Evolutionary conservation across 352 stramenopile species (phyloP), one percentile per base, ranked within the genome.

Genomic region (Elongisporangium anandrum): DNA sequence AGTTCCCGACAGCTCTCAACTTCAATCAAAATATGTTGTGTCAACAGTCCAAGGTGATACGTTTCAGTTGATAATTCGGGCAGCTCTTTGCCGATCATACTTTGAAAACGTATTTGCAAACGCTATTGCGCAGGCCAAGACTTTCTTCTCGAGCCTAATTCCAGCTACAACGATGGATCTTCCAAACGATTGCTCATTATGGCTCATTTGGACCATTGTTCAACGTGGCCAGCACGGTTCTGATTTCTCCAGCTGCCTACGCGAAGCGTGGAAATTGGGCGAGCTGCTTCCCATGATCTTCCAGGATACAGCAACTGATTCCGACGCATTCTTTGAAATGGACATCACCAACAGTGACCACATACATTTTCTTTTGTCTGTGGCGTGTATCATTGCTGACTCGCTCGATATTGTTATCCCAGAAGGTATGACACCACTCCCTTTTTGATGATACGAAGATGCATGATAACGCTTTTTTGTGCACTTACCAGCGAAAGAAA

Each of bases 341-440:
- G 51, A 75, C 34, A 4, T 52, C 0, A 13, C 53, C 9, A 57
- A 69, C n/a, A 20, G 49, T 0, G 57, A 73, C 8, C 63, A 75
- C 2, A n/a, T 57, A n/a, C 61, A 69, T 22, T 52, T 80, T 3
- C 45, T 80, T 24, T 60, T 64, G 0, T 59, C 65, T 6, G 65
- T 60, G 16, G 72, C 68, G 4, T 75, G 68, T 38, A 69, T 75
- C 50, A 65, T 80, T 22, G 66, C 68, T 9, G 22, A 57, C 8
- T 80, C 72, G 12, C 48, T 75, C 0, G 39, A 49, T 12, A 54
- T 75, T 5, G 6, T 16, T 1, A 22, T 73, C n/a, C 72, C 72
- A n/a, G 29, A 55, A 61, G 54, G 72, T 80, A 63, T n/a, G 52
- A 5, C 1, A 38, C 4, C 26, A 20, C 56, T 29, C 3, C 7